Evolutionary conservation across 495 filamentous ascomycete genomes (phyloP), one percentile per base, ranked within the genome.

Genomic region (Podospora pseudocomata): DNA sequence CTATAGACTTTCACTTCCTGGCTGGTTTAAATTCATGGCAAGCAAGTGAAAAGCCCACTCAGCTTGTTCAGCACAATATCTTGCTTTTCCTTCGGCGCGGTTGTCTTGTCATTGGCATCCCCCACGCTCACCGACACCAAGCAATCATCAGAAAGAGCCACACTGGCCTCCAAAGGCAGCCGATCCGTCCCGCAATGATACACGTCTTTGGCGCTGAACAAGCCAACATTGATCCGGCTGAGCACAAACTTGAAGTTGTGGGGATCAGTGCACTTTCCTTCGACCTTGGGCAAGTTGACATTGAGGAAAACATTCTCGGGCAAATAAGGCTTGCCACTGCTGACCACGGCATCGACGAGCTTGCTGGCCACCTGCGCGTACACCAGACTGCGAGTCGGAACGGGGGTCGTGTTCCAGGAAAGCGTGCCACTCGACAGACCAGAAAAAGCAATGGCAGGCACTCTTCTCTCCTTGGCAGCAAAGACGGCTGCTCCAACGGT

Each of bases 371-470:
- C 79, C 61, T 88, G 80, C 1, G 87, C 87, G 69, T 91, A 90
- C 11, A 90, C 74, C 56, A 77, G 71, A 71, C 83, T 86, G 70
- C 87, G 86, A 19, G 70, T 66, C 1, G 87, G 84, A 3, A 80
- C 74, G 0, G 80, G 79, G 2, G 71, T 77, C 18, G 72, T 71
- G 60, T 87, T 81, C 81, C 81, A 91, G 0, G 85, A 80, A 4
- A 84, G 84, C 30, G 79, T 81, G 4, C 79, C 79, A 11, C 79
- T 80, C 0, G 82, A 82, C 0, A 73, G 70, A 1, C 88, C 88
- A 5, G 84, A 86, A 78, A 91, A 90, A 7, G 89, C 89, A 66
- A 91, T 84, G 6, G 84, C 85, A 0, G 88, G 88, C 60, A 90
- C 86, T 7, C 83, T 82, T 3, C 39, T 61, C 9, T 83, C 74